Percentiles rank a stretch among this genome's conserved stretches.
Evolutionary conservation across 2,329 filamentous ascomycete genomes (phyloP).

Genomic region (Aspergillus sp.): DNA sequence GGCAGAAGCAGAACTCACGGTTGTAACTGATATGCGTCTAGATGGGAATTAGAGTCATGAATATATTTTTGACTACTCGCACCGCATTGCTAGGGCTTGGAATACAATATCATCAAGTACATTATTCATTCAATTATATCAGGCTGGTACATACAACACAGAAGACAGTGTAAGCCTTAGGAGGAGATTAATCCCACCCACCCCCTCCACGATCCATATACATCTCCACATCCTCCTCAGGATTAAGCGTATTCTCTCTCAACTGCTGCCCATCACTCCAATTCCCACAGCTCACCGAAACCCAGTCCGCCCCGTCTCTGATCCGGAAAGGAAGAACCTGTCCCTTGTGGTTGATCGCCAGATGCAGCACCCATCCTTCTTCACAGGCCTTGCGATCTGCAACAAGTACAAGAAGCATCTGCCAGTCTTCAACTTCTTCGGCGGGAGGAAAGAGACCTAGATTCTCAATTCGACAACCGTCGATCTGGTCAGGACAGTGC

Average conservation of each 20-base stretch:
- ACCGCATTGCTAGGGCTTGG: no score
- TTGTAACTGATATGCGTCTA: no score
- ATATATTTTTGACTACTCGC: no score
- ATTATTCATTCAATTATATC: no score
- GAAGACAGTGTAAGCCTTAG: no score
- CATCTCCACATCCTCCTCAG: constrained; percentile 11
- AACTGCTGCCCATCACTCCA: constrained; percentile 15
- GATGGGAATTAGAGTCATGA: no score
- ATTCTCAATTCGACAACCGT: constrained; percentile 5
- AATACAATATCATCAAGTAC: no score
- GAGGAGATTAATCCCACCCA: no score
- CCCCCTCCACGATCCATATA: neutral
- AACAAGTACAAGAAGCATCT: constrained; percentile 14
- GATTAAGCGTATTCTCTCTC: constrained; percentile 14
- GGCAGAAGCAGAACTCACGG: no score
- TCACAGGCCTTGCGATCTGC: constrained; percentile 22
- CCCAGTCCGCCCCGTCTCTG: constrained; percentile 9
- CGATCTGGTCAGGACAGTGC: constrained; percentile 18
- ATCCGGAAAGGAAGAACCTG: constrained; percentile 18
- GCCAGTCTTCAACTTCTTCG: neutral
- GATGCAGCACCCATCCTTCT: constrained; percentile 18
- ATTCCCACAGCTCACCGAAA: neutral
- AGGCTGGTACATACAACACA: no score
- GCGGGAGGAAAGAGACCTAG: neutral
- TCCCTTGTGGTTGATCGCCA: constrained; percentile 18